These are phyloP conservation scores for Cytidiella melzeri DNA, from an alignment of 768 basidiomycete genomes.

Conservation along the genomic window DNA sequence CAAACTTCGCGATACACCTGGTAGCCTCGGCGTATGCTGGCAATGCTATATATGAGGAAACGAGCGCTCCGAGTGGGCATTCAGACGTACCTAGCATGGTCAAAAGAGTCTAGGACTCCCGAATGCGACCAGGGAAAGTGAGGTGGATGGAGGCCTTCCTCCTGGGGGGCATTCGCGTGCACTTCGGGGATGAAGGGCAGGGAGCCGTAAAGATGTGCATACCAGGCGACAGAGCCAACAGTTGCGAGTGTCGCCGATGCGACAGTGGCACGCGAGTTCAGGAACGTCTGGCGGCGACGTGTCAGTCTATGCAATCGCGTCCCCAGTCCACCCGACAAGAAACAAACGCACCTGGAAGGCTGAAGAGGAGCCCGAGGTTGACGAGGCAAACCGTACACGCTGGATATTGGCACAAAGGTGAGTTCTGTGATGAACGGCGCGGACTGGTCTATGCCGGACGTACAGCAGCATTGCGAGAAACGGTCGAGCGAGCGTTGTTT, in stretches of 20 bases:
- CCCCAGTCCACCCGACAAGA: background rate
- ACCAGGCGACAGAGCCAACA: constrained; percentile 92
- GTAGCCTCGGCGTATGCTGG: constrained; percentile 90
- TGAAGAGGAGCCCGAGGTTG: constrained; percentile 47
- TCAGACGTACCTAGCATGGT: constrained; percentile 90
- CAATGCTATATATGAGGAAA: constrained; percentile 6
- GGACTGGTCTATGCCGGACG: too few relatives aligned
- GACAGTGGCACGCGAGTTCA: constrained; percentile 68
- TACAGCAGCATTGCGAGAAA: constrained; percentile 47
- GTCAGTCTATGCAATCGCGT: background rate
- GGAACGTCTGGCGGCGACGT: constrained; percentile 41
- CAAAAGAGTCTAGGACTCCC: constrained; percentile 85
- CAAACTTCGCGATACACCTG: constrained; percentile 99
- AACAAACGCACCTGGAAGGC: constrained; percentile 55
- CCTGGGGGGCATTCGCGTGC: constrained; percentile 86
- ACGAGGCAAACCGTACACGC: constrained; percentile 70
- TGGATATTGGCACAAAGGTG: constrained; percentile 20
- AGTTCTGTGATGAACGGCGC: too few relatives aligned
- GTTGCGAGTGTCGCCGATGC: constrained; percentile 72
- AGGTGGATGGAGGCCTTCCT: constrained; percentile 90
- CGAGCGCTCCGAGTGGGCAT: constrained; percentile 10
- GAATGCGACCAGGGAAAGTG: constrained; percentile 89
- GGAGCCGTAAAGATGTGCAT: constrained; percentile 88
- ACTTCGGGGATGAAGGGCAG: constrained; percentile 89
- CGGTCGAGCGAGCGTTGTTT: constrained; percentile 39